Conservation (phyloP, 805 yeast genomes). For the Saccharomycopsis guyanensis region DNA sequence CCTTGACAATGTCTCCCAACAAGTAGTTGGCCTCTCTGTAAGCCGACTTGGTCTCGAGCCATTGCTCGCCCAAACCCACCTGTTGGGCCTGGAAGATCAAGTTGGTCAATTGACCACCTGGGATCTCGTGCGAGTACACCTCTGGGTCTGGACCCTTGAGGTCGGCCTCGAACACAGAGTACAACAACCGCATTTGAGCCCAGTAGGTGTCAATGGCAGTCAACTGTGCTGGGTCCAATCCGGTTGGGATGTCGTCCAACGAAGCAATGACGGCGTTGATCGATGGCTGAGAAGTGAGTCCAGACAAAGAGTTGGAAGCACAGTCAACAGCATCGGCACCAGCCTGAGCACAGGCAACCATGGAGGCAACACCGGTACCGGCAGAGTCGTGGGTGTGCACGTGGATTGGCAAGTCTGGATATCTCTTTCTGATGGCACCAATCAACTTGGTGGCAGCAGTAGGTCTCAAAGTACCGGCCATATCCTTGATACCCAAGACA, state of each 20-base stretch:
- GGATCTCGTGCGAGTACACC: conserved; percentile 96
- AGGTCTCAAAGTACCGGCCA: conserved; percentile 99
- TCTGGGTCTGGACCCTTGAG: conserved; percentile 99
- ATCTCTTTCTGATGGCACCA: conserved; percentile 71
- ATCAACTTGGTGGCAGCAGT: conserved; percentile 80
- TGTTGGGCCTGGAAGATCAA: conserved; percentile 98
- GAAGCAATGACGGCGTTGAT: conserved; percentile 90
- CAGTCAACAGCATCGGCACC: conserved; percentile 99
- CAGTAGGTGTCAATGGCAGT: conserved; percentile 90
- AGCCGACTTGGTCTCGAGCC: conserved; percentile 94
- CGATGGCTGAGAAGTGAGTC: conserved; percentile 97
- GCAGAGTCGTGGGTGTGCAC: conserved; percentile 99
- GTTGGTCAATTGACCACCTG: conserved; percentile 99
- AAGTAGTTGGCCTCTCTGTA: conserved; percentile 85
- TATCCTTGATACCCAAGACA: conserved; percentile 94
- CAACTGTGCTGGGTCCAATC: conserved; percentile 56
- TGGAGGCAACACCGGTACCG: conserved; percentile 97
- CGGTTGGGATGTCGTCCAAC: conserved; percentile 72
- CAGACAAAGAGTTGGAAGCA: conserved; percentile 95
- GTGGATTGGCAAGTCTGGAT: conserved; percentile 93
- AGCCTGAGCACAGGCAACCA: conserved; percentile 88
- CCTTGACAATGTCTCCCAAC: conserved; percentile 95
- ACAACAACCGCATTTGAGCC: conserved; percentile 97
- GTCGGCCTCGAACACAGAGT: conserved; percentile 97
- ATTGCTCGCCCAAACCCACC: conserved; percentile 93